These are phyloP conservation scores for Xylariomycetidae sp. DNA, from an alignment of 2,329 filamentous ascomycete species.

Conservation along the genomic window DNA sequence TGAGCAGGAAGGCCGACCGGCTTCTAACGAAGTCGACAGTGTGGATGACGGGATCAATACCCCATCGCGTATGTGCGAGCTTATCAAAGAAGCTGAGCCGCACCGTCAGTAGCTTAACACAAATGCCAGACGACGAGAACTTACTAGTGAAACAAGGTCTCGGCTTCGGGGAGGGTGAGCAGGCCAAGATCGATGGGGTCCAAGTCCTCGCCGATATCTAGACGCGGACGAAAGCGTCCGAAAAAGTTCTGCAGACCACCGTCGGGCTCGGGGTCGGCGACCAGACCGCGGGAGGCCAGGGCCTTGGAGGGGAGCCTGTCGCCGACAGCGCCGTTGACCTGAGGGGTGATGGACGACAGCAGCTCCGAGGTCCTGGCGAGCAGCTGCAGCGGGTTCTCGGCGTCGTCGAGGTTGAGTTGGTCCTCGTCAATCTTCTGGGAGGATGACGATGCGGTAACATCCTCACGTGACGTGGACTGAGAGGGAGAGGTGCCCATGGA, in stretches of 20 bases:
- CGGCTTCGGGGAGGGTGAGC: constrained; percentile 61
- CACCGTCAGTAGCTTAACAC: too few relatives aligned
- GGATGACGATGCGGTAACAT: constrained; percentile 6
- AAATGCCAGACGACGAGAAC: too few relatives aligned
- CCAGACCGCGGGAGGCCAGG: constrained; percentile 23
- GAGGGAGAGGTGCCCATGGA: constrained; percentile 25
- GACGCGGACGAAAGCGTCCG: constrained; percentile 55
- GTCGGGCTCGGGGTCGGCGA: constrained; percentile 37
- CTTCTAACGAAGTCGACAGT: constrained; percentile 61
- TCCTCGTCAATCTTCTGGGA: constrained; percentile 38
- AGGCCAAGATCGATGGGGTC: constrained; percentile 68
- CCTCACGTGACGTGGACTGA: constrained; percentile 22
- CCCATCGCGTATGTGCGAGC: constrained; percentile 70
- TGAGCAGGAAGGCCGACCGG: constrained; percentile 67
- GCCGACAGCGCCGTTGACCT: constrained; percentile 15
- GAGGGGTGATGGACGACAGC: constrained; percentile 30
- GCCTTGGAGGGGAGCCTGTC: constrained; percentile 15
- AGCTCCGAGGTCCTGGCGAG: constrained; percentile 69
- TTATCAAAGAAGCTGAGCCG: constrained; percentile 63
- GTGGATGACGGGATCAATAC: constrained; percentile 63
- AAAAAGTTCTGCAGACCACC: constrained; percentile 61
- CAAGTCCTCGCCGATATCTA: constrained; percentile 59
- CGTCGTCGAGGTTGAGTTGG: constrained; percentile 55
- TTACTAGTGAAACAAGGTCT: constrained; percentile 61
- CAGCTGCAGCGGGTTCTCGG: constrained; percentile 69